Base-by-base conservation (phyloP, 2,329 filamentous ascomycete species). In the Herpotrichia juniperi region DNA sequence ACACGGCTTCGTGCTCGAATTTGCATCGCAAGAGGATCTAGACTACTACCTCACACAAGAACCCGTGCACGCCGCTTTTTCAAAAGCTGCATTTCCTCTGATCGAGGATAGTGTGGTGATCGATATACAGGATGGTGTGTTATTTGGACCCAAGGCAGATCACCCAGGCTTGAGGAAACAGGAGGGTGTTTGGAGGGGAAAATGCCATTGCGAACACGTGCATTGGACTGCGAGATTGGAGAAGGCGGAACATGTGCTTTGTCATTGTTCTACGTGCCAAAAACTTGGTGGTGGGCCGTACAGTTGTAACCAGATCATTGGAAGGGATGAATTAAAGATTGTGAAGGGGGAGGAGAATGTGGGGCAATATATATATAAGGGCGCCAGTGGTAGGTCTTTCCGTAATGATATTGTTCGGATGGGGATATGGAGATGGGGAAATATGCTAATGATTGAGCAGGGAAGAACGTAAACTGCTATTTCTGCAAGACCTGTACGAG, bases 401-500 rank as follows among this genome's bases (percentile, higher is more conserved):
- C 34, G 21, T 14, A 10, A 10, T 37, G 11, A 21, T 17, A 4
- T 19, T 10, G 34, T 5, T 19, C 12, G n/a, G 26, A 28, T 7
- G 12, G 26, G 26, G 26, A 28, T 12, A 28, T 28, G 26, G 12
- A 28, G 26, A 46, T 4, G 24, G 16, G 28, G 16, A 11, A 6
- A 26, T 7, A 34, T 26, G 43, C 30, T 54, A 46, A 46, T 22
- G 14, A 4, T 3, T 26, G 25, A 21, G 11, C n/a, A 59, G 63
- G 66, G 19, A 74, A 72, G 42, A 61, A 64, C 37, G 71, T 75
- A 24, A 58, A 66, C 44, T 76, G 74, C 55, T 74, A 64, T 53
- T 74, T 71, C 50, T 76, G 73, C 51, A 55, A 59, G 16, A 72
- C 58, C 3, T 76, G 73, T 55, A 76, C 74, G 4, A 69, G 63